Conservation (phyloP, 805 yeast species). For the Ogataea paradorogensis region DNA sequence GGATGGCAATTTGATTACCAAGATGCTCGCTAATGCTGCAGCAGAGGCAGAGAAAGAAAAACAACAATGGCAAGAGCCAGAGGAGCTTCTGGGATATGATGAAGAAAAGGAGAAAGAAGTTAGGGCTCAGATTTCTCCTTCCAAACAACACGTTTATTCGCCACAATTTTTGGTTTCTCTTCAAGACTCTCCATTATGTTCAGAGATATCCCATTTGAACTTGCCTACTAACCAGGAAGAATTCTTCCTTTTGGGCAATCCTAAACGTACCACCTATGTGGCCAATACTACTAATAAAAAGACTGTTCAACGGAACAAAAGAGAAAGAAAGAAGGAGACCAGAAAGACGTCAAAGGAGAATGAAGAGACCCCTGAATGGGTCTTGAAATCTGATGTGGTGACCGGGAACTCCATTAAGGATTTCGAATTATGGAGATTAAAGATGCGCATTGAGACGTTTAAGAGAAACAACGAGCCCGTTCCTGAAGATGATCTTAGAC, state of each 20-base stretch:
- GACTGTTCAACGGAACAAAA: conserved; percentile 11
- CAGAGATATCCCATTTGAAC: conserved; percentile 30
- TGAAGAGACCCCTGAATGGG: conserved; percentile 38
- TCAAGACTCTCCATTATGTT: conserved; percentile 36
- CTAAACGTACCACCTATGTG: conserved; percentile 37
- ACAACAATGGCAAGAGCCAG: conserved; percentile 10
- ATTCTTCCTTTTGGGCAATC: conserved; percentile 12
- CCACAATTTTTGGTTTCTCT: conserved; percentile 34
- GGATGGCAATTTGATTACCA: conserved; percentile 28
- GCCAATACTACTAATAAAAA: conserved; percentile 11
- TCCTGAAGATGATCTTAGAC: conserved; percentile 26
- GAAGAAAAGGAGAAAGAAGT: neutral
- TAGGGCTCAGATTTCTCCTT: neutral
- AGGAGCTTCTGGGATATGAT: conserved; percentile 1
- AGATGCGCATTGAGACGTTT: conserved; percentile 50
- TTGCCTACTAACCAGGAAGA: conserved; percentile 39
- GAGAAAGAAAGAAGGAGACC: conserved; percentile 20
- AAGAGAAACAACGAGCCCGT: conserved; percentile 43
- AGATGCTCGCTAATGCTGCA: conserved; percentile 33
- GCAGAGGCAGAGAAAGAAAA: conserved; percentile 31
- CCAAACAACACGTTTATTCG: conserved; percentile 22
- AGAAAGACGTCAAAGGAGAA: conserved; percentile 21
- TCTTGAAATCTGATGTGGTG: conserved; percentile 35
- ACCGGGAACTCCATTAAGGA: conserved; percentile 54
- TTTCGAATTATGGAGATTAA: conserved; percentile 57